Evolutionary conservation across 2,329 filamentous ascomycete species (phyloP), one percentile per base, ranked within the genome.

Genomic region (Colletotrichum orchidophilum): DNA sequence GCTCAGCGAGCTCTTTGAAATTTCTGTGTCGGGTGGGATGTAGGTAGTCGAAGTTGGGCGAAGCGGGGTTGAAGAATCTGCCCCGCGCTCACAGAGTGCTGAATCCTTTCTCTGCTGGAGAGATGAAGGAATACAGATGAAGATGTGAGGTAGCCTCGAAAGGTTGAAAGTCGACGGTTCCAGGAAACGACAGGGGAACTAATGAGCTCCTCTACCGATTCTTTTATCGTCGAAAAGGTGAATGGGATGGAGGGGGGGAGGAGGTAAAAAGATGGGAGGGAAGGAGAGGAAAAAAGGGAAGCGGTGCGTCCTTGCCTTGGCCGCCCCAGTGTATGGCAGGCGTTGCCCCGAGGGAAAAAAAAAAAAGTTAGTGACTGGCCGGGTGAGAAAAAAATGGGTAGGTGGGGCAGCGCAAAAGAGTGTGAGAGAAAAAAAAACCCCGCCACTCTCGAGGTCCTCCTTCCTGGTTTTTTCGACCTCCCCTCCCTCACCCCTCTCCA

Each of bases 41-140:
- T 76, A 73, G 64, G 73, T 15, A 46, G 64, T 65, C 61, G 79
- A 77, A 77, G 79, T 78, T 71, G 76, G 75, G 75, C 77, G 74
- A 83, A 84, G 83, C 82, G 83, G 83, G 83, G 83, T 84, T 81
- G 79, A 82, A 83, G 63, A 69, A 65, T 73, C 64, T 73, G 73
- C 75, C 75, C 75, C 74, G 75, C 75, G 73, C 73, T 73, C 63
- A 64, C 57, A 66, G 42, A 61, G 57, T 67, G 68, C 71, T 73
- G 63, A 63, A 60, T 65, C 61, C 66, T 70, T 66, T 72, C 68
- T 69, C 69, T 71, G 55, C 64, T 65, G 12, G 24, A 35, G 66
- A 64, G 62, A 71, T 63, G 68, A 50, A 74, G 72, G 70, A 59
- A 65, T 66, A 63, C 70, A 65, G 63, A 66, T 55, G 65, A 61